Evolutionary conservation across 768 basidiomycete genomes (phyloP).

Genomic region (Tulasnella sp.): DNA sequence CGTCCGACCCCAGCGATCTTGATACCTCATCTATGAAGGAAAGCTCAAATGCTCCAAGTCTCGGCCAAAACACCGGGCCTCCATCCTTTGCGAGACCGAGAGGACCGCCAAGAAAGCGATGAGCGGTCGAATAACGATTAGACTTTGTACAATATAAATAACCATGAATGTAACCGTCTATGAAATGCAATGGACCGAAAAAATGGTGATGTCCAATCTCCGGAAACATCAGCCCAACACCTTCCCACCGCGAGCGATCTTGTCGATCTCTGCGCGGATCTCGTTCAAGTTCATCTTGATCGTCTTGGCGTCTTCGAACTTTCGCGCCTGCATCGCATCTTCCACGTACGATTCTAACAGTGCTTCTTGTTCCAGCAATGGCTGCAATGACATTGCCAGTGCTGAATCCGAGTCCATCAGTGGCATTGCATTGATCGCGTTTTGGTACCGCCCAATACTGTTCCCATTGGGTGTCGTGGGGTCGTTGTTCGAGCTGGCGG

Average conservation of each 20-base stretch:
- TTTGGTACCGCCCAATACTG: not conserved
- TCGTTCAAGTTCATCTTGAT: conserved; percentile 70
- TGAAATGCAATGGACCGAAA: not conserved
- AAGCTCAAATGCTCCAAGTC: not conserved
- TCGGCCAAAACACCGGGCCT: not conserved
- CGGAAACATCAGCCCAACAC: not conserved
- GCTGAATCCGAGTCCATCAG: conserved; percentile 56
- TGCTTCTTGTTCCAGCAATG: conserved; percentile 87
- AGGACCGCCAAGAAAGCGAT: conserved; percentile 11
- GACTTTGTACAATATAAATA: too few relatives aligned
- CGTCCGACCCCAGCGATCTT: not conserved
- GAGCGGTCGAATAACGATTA: not conserved
- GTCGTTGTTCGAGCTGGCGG: conserved; percentile 3
- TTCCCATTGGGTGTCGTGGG: conserved; percentile 9
- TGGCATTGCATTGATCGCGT: conserved; percentile 9
- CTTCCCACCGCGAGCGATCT: conserved; percentile 30
- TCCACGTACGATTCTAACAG: conserved; percentile 82
- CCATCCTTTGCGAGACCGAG: conserved; percentile 12
- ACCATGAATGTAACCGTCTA: not conserved
- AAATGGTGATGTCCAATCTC: too few relatives aligned
- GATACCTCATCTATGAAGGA: not conserved
- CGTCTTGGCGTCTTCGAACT: conserved; percentile 91
- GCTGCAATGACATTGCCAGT: conserved; percentile 66
- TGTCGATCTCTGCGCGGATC: conserved; percentile 74
- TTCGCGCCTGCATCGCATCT: conserved; percentile 80